phyloP scores from a whole-genome alignment of 1,284 basidiomycete genomes.

The Lentinula novae-zelandiae region DNA sequence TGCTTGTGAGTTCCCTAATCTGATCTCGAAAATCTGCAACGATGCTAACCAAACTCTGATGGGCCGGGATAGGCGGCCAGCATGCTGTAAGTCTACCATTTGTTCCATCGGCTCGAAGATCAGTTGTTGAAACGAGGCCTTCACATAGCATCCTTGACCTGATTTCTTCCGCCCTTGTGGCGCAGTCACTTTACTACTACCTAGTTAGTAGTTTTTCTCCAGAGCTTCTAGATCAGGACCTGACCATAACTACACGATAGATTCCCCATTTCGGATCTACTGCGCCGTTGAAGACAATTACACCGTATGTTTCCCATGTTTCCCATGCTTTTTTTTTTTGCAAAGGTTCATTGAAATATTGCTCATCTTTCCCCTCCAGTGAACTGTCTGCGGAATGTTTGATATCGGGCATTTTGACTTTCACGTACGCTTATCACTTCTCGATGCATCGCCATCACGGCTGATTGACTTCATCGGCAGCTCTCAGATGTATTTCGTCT shows the following conservation, averaged over 20 bases:
- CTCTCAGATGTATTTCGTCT: constrained; percentile 39
- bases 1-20: neutral
- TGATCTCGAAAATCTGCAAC: neutral
- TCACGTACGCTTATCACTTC: constrained; percentile 25
- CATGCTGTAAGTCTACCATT: constrained; percentile 21
- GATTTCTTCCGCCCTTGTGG: constrained; percentile 22
- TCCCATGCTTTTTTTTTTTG: neutral
- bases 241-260: constrained; percentile 6
- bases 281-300: constrained; percentile 16
- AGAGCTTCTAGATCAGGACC: neutral
- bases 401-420: constrained; percentile 33
- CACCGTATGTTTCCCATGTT: constrained; percentile 2
- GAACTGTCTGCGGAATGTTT: constrained; percentile 29
- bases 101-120: neutral
- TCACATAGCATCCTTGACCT: constrained; percentile 22
- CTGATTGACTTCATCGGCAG: constrained; percentile 19
- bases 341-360: neutral
- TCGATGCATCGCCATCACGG: neutral
- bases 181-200: constrained; percentile 26
- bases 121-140: neutral
- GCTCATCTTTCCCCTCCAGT: neutral
- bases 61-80: constrained; percentile 15
- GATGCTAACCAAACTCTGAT: neutral
- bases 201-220: constrained; percentile 14
- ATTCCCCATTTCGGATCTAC: constrained; percentile 26